Evolutionary conservation across 1,139 yeast species (phyloP), one percentile per base, ranked within the genome.

Genomic region (Yueomyces sp.): DNA sequence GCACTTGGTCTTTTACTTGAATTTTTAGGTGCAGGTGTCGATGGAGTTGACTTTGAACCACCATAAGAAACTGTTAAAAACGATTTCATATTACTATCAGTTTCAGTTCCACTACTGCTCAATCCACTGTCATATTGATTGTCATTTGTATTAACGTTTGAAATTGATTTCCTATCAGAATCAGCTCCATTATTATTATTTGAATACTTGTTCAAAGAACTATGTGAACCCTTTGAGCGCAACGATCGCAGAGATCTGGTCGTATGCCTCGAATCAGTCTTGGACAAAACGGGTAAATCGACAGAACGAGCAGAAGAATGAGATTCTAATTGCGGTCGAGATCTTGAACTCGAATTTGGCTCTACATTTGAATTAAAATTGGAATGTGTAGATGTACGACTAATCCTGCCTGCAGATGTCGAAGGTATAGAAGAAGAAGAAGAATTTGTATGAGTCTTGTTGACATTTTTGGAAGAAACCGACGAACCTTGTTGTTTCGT

Each of bases 51-150:
- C n/a, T 11, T 33, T 33, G 35, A 33, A 33, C 19, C 4, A 4
- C 19, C 35, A 33, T 9, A 5, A 11, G 35, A 19, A 6, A 33
- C 6, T 4, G 19, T 6, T 1, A 33, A 19, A 33, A 11, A 33
- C 8, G 5, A 9, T 5, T 19, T 33, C 5, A 11, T 32, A 11
- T 32, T 34, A 30, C 35, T 34, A 12, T 27, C 38, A 4, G 29
- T n/a, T 27, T 37, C 35, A 9, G 6, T 4, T 7, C 11, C 11
- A 11, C 9, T 30, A 30, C n/a, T 37, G 31, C 12, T 29, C 35
- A 27, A 32, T 39, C 37, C 42, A 9, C 42, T 43, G 38, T 48
- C 47, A 45, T 48, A 39, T 52, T 57, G 28, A 52, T 53, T 12
- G 51, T 29, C n/a, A 45, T 40, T 35, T 50, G 52, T 29, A 29